phyloP scores from a whole-genome alignment of 441 rosid genomes.

The Geranium incanum region DNA sequence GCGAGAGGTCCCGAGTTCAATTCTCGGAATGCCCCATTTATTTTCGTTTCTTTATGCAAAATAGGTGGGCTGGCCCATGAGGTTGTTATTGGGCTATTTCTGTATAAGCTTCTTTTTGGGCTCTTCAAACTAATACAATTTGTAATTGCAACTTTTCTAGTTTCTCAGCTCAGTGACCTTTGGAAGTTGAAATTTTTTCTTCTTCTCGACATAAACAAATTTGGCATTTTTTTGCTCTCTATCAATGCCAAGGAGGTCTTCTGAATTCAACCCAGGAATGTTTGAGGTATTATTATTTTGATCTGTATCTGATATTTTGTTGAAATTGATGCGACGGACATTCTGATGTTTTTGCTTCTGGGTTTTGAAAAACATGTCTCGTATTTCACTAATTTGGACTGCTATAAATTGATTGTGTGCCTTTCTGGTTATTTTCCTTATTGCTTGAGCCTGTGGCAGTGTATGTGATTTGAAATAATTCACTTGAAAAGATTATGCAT shows the following conservation, averaged over 20 bases:
- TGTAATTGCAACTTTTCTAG: too few relatives aligned
- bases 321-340: neutral
- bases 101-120: too few relatives aligned
- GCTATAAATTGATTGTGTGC: neutral
- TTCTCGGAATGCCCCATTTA: constrained; percentile 49
- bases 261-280: neutral
- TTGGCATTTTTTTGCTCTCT: neutral
- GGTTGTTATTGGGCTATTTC: neutral
- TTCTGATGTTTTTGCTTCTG: neutral
- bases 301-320: neutral
- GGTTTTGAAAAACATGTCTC: neutral
- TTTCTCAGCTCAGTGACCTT: too few relatives aligned
- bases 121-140: too few relatives aligned
- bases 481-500: neutral
- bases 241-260: neutral
- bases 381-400: neutral
- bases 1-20: constrained; percentile 49
- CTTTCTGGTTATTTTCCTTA: neutral
- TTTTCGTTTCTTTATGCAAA: neutral
- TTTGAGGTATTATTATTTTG: neutral
- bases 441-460: neutral
- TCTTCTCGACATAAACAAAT: too few relatives aligned
- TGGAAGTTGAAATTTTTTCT: too few relatives aligned
- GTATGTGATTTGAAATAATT: neutral
- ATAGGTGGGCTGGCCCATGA: neutral